A percentile compares a stretch with the other conserved stretches of the same genome.
Conservation (phyloP, 1,139 yeast genomes). For the Nakaseomyces uthaithaninus region DNA sequence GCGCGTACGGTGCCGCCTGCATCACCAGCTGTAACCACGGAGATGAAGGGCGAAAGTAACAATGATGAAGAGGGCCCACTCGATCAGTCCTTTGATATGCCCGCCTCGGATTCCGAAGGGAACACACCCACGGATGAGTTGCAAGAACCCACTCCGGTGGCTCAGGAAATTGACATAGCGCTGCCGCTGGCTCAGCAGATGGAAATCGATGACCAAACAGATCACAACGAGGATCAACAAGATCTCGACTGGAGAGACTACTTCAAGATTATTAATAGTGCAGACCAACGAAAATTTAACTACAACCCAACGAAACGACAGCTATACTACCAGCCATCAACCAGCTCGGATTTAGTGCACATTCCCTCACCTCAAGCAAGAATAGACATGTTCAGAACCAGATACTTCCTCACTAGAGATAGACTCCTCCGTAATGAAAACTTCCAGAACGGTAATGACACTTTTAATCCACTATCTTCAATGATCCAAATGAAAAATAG, state of each 20-base stretch:
- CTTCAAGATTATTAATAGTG: conserved; percentile 57
- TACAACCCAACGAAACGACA: conserved; percentile 64
- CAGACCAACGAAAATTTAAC: conserved; percentile 54
- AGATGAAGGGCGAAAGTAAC: too few species aligned
- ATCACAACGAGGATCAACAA: conserved; percentile 22
- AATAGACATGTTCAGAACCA: conserved; percentile 36
- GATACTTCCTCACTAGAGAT: conserved; percentile 60
- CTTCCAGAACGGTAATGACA: conserved; percentile 36
- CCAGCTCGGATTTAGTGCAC: conserved; percentile 13
- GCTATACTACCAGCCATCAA: conserved; percentile 34
- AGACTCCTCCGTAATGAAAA: conserved; percentile 67
- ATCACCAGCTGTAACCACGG: too few species aligned
- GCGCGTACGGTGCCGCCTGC: too few species aligned
- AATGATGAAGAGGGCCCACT: conserved; percentile 2
- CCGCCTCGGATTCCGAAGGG: neutral
- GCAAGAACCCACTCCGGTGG: too few species aligned
- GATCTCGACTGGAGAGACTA: conserved; percentile 61
- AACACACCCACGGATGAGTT: neutral
- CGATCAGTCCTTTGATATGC: conserved; percentile 5
- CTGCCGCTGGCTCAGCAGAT: conserved; percentile 18
- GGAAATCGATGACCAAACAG: neutral
- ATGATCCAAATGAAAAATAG: conserved; percentile 16
- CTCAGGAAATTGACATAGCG: neutral
- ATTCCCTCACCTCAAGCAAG: conserved; percentile 32
- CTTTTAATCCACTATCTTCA: conserved; percentile 33